Base-by-base conservation (phyloP, 129 eudicot species). In the Sambucus nigra region DNA sequence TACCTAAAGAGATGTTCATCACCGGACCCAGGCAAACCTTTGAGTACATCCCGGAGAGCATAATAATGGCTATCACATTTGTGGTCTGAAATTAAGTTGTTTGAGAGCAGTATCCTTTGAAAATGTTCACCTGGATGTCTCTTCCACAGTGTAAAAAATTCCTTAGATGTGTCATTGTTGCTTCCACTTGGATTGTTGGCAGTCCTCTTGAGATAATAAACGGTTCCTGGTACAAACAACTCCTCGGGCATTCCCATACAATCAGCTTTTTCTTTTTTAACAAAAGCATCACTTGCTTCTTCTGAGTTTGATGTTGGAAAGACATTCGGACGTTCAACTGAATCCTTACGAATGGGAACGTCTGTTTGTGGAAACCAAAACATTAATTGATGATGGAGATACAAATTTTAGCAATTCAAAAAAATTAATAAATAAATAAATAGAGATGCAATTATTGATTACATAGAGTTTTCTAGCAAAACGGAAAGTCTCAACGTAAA, bases 31-130 rank as follows among this genome's bases (percentile, higher is more conserved):
- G 95, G 89, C 66, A 84, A 60, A n/a, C 86, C 80, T 79, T 91
- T 91, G 24, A 91, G 70, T 21, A 79, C 98, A 76, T 91, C 98
- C 68, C 95, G 70, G 29, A 88, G 38, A 49, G 97, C 97, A 56
- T 80, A 79, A 27, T 70, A 73, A 71, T 89, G 97, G 69, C 80
- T 81, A 27, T 89, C 97, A 55, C 98, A 91, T 51, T 74, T 91
- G 62, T 91, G 98, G 69, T 76, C 94, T 25, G 88, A 61, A 41
- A 91, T 74, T 55, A 91, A 28, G 75, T 91, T 91, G 69, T 70
- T 76, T 2, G 98, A 79, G 28, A 91, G 79, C 9, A 79, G 42
- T 62, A 91, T 81, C 63, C 79, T 79, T 40, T 79, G 77, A 57
- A 91, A 81, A 76, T 91, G 95, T 55, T 91, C 83, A 29, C 88